Conservation (phyloP, 352 stramenopile species). For the Phytophthora capsici region DNA sequence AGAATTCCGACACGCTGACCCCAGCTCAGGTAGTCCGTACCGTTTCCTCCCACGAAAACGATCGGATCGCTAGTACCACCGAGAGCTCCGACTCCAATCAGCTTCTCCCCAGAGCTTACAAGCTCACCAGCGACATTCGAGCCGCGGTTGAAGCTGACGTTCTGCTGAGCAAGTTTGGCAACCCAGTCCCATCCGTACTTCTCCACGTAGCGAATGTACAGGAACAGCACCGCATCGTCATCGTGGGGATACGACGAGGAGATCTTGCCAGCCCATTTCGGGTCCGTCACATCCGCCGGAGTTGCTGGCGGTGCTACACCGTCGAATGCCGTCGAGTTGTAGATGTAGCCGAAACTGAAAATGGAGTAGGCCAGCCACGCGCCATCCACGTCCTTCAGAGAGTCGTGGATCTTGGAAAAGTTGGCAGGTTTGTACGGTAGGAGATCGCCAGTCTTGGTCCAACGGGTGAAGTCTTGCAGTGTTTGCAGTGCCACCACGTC, state of each 20-base stretch:
- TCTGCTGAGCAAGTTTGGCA: slow-evolving; percentile 27
- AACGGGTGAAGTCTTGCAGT: slow-evolving; percentile 37
- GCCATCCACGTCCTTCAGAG: slow-evolving; percentile 40
- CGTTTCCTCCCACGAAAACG: slow-evolving; percentile 29
- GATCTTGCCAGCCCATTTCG: slow-evolving; percentile 43
- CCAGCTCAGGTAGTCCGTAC: slow-evolving; percentile 46
- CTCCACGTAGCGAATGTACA: slow-evolving; percentile 53
- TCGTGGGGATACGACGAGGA: slow-evolving; percentile 58
- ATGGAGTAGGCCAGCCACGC: slow-evolving; percentile 47
- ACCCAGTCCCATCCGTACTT: slow-evolving; percentile 68
- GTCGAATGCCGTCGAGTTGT: slow-evolving; percentile 34
- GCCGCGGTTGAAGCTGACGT: slow-evolving; percentile 43
- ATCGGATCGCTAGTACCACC: slow-evolving; percentile 5
- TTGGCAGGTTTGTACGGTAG: slow-evolving; percentile 50
- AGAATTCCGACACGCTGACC: slow-evolving; percentile 57
- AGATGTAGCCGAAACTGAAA: slow-evolving; percentile 48
- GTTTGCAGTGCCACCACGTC: slow-evolving; percentile 56
- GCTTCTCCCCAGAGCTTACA: slow-evolving; percentile 35
- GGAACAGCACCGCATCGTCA: slow-evolving; percentile 56
- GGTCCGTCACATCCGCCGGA: slow-evolving; percentile 38
- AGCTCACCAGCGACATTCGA: slow-evolving; percentile 33
- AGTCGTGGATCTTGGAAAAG: slow-evolving; percentile 58
- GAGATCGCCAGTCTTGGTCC: slow-evolving; percentile 39
- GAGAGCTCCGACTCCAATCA: slow-evolving; percentile 32
- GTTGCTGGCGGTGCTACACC: slow-evolving; percentile 19